phyloP scores from a whole-genome alignment of 257 asterid species.

The Solanum piurae region DNA sequence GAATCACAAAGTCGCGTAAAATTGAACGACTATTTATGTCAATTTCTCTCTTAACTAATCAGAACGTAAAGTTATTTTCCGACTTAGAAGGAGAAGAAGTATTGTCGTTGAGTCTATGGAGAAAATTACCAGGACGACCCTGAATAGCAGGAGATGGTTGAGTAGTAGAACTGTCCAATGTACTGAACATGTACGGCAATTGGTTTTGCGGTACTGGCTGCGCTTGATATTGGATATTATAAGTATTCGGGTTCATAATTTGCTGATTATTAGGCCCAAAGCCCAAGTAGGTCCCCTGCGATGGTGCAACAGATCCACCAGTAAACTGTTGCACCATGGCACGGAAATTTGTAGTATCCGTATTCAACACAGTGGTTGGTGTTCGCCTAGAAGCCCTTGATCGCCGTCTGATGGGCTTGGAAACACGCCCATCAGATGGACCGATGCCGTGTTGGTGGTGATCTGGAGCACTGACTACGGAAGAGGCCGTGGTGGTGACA shows the following conservation, averaged over 20 bases:
- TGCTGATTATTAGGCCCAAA: neutral
- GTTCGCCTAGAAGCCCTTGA: slow-evolving; percentile 16
- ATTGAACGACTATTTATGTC: neutral
- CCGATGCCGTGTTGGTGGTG: neutral
- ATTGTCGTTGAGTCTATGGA: neutral
- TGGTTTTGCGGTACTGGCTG: neutral
- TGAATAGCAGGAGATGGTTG: neutral
- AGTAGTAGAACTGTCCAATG: neutral
- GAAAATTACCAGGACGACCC: neutral
- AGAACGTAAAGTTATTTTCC: neutral
- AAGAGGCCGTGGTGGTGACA: neutral
- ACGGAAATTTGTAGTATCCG: slow-evolving; percentile 10
- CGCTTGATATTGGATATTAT: neutral
- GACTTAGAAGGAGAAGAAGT: neutral
- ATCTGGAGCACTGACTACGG: neutral
- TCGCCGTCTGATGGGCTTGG: slow-evolving; percentile 10
- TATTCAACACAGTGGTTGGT: slow-evolving; percentile 9
- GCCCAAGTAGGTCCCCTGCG: neutral
- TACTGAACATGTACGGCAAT: neutral
- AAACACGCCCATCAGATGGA: slow-evolving; percentile 3
- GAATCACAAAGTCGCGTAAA: neutral
- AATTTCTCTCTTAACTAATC: neutral
- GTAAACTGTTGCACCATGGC: slow-evolving; percentile 23
- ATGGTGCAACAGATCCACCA: slow-evolving; percentile 6
- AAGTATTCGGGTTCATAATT: neutral